These are phyloP conservation scores for Metschnikowia drakensbergensis DNA, from an alignment of 805 yeast species.

Conservation along the genomic window DNA sequence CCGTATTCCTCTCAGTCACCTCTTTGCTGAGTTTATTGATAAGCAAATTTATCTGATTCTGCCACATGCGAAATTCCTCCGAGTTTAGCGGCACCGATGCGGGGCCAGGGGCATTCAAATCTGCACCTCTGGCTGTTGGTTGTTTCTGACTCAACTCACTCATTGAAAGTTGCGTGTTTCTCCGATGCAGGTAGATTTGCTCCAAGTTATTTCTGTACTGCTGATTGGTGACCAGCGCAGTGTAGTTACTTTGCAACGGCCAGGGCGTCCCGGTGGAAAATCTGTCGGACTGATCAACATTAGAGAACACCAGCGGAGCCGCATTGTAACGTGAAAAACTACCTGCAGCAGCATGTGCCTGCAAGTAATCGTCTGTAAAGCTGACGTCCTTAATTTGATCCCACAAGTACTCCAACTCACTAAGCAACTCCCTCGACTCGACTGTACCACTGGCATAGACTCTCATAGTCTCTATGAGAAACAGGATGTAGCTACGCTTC, in stretches of 20 bases:
- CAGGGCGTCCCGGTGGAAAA: slow-evolving; percentile 36
- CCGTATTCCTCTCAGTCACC: background rate
- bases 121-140: slow-evolving; percentile 12
- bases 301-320: slow-evolving; percentile 15
- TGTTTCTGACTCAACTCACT: slow-evolving; percentile 33
- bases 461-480: slow-evolving; percentile 68
- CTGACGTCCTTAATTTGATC: slow-evolving; percentile 58
- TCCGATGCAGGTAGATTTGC: slow-evolving; percentile 42
- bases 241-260: slow-evolving; percentile 27
- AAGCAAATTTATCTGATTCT: slow-evolving; percentile 47
- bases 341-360: background rate
- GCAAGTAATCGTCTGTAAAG: slow-evolving; percentile 25
- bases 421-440: slow-evolving; percentile 61
- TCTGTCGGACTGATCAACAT: slow-evolving; percentile 30
- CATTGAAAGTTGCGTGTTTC: slow-evolving; percentile 33
- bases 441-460: slow-evolving; percentile 62
- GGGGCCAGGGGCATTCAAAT: slow-evolving; percentile 5
- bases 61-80: slow-evolving; percentile 51
- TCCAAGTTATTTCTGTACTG: slow-evolving; percentile 36
- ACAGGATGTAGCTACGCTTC: slow-evolving; percentile 63
- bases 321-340: slow-evolving; percentile 6
- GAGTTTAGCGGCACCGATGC: slow-evolving; percentile 10
- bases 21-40: slow-evolving; percentile 45
- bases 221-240: slow-evolving; percentile 24
- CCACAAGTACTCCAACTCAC: slow-evolving; percentile 72